These are phyloP conservation scores for Curvularia sp. DNA, from an alignment of 2,329 filamentous ascomycete genomes.

Conservation along the genomic window DNA sequence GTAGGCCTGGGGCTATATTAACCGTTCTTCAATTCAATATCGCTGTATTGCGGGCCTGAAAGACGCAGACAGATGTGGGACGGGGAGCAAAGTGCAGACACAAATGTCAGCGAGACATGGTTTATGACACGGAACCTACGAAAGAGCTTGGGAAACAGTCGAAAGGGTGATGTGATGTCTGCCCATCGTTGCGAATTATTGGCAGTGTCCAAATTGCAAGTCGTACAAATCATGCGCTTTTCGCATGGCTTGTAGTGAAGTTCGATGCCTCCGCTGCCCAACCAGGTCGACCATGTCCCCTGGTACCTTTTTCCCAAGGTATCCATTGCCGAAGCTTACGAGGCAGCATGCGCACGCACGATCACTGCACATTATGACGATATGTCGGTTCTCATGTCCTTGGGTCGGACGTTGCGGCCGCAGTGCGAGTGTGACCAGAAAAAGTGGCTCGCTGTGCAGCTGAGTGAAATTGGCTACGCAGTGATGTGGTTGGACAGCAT, in stretches of 20 bases:
- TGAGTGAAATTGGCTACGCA: constrained; percentile 20
- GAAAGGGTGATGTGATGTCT: constrained; percentile 7
- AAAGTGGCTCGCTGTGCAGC: constrained; percentile 15
- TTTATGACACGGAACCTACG: background rate
- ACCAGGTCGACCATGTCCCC: constrained; percentile 16
- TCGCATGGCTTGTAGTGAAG: constrained; percentile 27
- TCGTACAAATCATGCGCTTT: background rate
- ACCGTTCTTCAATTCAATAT: background rate
- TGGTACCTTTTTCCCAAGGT: constrained; percentile 24
- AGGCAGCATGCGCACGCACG: constrained; percentile 14
- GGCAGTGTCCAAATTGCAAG: constrained; percentile 1
- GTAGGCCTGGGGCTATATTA: constrained; percentile 7
- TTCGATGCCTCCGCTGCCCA: constrained; percentile 35
- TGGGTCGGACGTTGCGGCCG: constrained; percentile 14
- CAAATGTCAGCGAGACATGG: constrained; percentile 1
- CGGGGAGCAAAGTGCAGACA: background rate
- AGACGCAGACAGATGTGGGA: background rate
- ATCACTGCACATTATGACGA: constrained; percentile 35
- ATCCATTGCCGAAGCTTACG: constrained; percentile 17
- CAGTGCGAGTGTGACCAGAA: constrained; percentile 19
- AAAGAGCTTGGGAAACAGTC: constrained; percentile 4
- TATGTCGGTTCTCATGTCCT: constrained; percentile 24
- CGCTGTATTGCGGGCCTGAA: constrained; percentile 3
- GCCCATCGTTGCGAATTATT: constrained; percentile 6
- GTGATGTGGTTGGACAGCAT: constrained; percentile 35